phyloP scores from a whole-genome alignment of 768 basidiomycete genomes.

The Phanerodontia chrysosporium region DNA sequence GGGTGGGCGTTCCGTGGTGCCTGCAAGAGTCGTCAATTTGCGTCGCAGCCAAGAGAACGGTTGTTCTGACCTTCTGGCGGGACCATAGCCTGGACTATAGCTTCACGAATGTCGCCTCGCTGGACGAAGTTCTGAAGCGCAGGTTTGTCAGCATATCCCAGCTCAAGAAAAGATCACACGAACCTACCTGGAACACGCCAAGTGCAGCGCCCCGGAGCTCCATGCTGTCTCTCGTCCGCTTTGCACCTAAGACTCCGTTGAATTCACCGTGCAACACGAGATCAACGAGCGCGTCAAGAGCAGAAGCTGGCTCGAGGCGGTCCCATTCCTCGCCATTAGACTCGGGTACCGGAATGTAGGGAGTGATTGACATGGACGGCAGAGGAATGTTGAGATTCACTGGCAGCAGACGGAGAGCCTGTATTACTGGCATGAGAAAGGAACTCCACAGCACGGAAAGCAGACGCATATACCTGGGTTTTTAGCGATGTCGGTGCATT shows the following conservation, averaged over 20 bases:
- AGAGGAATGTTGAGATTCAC: slow-evolving; percentile 54
- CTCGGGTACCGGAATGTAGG: slow-evolving; percentile 74
- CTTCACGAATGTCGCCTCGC: slow-evolving; percentile 64
- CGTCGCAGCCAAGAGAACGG: no score
- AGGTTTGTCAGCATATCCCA: no score
- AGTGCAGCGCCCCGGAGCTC: slow-evolving; percentile 77
- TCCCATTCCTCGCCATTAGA: slow-evolving; percentile 93
- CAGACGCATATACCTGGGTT: slow-evolving; percentile 80
- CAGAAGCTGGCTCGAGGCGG: slow-evolving; percentile 73
- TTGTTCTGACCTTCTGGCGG: slow-evolving; percentile 49
- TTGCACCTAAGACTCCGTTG: slow-evolving; percentile 53
- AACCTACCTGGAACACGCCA: slow-evolving; percentile 74
- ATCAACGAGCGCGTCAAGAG: slow-evolving; percentile 78
- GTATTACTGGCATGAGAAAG: no score
- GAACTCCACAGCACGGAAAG: no score
- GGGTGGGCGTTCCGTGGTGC: slow-evolving; percentile 35
- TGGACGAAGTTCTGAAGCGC: slow-evolving; percentile 63
- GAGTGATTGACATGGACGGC: slow-evolving; percentile 61
- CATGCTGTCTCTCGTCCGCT: slow-evolving; percentile 59
- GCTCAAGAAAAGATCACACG: background rate
- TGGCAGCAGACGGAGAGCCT: slow-evolving; percentile 61
- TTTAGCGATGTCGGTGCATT: slow-evolving; percentile 89
- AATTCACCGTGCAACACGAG: slow-evolving; percentile 87
- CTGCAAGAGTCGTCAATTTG: no score
- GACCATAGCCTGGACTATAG: slow-evolving; percentile 70